Conservation (phyloP, 1,284 basidiomycete genomes). For the Inonotus obliquus region DNA sequence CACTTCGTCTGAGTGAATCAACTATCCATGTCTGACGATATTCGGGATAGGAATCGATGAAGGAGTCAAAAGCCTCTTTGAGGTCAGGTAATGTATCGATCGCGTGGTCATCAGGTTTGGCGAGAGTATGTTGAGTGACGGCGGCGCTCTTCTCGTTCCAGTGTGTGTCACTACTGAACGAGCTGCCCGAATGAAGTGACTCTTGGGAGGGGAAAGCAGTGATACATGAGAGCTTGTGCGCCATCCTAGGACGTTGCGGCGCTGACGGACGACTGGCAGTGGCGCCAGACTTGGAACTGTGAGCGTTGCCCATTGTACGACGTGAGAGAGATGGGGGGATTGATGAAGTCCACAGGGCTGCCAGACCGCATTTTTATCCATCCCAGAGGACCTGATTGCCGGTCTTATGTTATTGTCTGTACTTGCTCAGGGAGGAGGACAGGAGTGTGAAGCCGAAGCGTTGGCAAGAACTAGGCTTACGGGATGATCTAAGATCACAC, state of each 20-base stretch:
- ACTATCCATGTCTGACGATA: slow-evolving; percentile 41
- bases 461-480: not conserved
- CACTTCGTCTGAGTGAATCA: slow-evolving; percentile 65
- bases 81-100: not conserved
- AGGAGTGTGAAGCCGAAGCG: not conserved
- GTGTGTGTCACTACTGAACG: slow-evolving; percentile 1
- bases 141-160: slow-evolving; percentile 23
- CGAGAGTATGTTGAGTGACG: slow-evolving; percentile 28
- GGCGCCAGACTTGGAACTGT: slow-evolving; percentile 24
- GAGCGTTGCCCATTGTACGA: slow-evolving; percentile 40
- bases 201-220: slow-evolving; percentile 15
- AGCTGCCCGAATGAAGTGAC: slow-evolving; percentile 10
- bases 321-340: not conserved
- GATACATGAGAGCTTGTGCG: slow-evolving; percentile 15
- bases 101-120: slow-evolving; percentile 8
- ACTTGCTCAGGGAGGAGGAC: slow-evolving; percentile 1
- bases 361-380: slow-evolving; percentile 12
- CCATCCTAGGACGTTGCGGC: slow-evolving; percentile 2
- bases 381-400: slow-evolving; percentile 3
- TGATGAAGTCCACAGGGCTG: slow-evolving; percentile 1
- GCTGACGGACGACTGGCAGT: slow-evolving; percentile 30
- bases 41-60: slow-evolving; percentile 36
- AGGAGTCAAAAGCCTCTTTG: slow-evolving; percentile 21
- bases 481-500: slow-evolving; percentile 11
- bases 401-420: slow-evolving; percentile 6